Evolutionary conservation across 1,284 basidiomycete species (phyloP).

Genomic region (Leccinum pachyderme): DNA sequence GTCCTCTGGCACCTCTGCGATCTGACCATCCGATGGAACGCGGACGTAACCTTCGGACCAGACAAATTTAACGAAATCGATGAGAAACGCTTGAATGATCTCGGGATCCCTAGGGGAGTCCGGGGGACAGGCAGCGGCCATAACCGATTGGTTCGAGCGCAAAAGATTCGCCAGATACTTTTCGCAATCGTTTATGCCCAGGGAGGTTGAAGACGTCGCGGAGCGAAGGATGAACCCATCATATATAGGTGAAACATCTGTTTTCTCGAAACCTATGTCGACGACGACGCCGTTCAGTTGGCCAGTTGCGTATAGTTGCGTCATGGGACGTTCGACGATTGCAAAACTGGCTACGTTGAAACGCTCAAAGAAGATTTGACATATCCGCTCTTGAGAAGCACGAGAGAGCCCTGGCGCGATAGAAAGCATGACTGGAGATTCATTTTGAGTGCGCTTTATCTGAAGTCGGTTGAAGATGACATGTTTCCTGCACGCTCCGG

Average conservation of each 20-base stretch:
- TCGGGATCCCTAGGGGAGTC: slow-evolving; percentile 46
- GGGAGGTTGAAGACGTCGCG: slow-evolving; percentile 54
- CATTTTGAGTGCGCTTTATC: slow-evolving; percentile 82
- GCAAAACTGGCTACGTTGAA: slow-evolving; percentile 89
- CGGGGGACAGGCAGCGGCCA: slow-evolving; percentile 59
- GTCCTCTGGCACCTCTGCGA: slow-evolving; percentile 61
- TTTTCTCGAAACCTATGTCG: slow-evolving; percentile 78
- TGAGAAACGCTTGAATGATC: slow-evolving; percentile 46
- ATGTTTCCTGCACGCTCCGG: slow-evolving; percentile 67
- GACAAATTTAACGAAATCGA: slow-evolving; percentile 58
- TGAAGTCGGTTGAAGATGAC: slow-evolving; percentile 76
- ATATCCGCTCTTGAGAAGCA: slow-evolving; percentile 70
- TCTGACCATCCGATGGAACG: slow-evolving; percentile 70
- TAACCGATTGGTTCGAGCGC: slow-evolving; percentile 61
- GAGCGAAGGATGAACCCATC: slow-evolving; percentile 72
- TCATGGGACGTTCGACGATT: slow-evolving; percentile 82
- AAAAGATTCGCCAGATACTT: slow-evolving; percentile 73
- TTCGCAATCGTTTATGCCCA: slow-evolving; percentile 78
- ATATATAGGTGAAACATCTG: slow-evolving; percentile 77
- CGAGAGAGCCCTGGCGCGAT: slow-evolving; percentile 72
- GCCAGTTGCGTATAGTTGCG: slow-evolving; percentile 82
- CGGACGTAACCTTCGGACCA: slow-evolving; percentile 65
- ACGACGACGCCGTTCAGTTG: slow-evolving; percentile 79
- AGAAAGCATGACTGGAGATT: slow-evolving; percentile 81
- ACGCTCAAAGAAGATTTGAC: slow-evolving; percentile 92